These are phyloP conservation scores for Papiliotrema fonsecae DNA, from an alignment of 1,284 basidiomycete genomes.

Conservation along the genomic window DNA sequence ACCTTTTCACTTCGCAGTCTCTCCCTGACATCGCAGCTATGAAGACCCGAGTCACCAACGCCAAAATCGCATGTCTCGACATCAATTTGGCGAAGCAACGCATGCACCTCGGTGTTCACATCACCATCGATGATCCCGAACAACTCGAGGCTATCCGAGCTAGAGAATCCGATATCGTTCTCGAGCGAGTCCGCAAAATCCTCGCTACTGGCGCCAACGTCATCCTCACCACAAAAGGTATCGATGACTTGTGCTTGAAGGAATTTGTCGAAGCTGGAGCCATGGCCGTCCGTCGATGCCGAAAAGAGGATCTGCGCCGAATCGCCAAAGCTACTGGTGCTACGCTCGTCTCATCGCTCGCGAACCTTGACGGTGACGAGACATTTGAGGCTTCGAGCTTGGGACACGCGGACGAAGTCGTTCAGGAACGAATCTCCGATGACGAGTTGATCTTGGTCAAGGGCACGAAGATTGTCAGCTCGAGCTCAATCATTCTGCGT, in stretches of 20 bases:
- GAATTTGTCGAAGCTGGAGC: conserved; percentile 99
- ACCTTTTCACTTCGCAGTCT: neutral
- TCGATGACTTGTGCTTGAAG: conserved; percentile 96
- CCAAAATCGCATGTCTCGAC: conserved; percentile 97
- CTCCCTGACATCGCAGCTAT: conserved; percentile 62
- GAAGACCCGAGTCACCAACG: conserved; percentile 89
- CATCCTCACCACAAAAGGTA: conserved; percentile 95
- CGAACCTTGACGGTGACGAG: conserved; percentile 97
- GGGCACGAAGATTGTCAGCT: conserved; percentile 94
- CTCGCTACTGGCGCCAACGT: conserved; percentile 95
- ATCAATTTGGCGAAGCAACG: conserved; percentile 96
- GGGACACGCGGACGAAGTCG: conserved; percentile 89
- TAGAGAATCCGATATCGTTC: conserved; percentile 90
- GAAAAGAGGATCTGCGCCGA: conserved; percentile 93
- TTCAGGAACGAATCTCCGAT: conserved; percentile 96
- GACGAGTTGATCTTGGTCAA: conserved; percentile 97
- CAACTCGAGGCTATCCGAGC: conserved; percentile 95
- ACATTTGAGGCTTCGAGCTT: conserved; percentile 89
- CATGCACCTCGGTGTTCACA: conserved; percentile 98
- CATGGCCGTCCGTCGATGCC: conserved; percentile 95
- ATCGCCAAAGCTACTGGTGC: conserved; percentile 98
- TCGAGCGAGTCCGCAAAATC: conserved; percentile 95
- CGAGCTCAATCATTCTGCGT: conserved; percentile 85
- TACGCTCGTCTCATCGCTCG: conserved; percentile 84
- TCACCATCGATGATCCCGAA: conserved; percentile 93